Evolutionary conservation across 805 yeast species (phyloP).

Genomic region (Pichia membranifaciens): DNA sequence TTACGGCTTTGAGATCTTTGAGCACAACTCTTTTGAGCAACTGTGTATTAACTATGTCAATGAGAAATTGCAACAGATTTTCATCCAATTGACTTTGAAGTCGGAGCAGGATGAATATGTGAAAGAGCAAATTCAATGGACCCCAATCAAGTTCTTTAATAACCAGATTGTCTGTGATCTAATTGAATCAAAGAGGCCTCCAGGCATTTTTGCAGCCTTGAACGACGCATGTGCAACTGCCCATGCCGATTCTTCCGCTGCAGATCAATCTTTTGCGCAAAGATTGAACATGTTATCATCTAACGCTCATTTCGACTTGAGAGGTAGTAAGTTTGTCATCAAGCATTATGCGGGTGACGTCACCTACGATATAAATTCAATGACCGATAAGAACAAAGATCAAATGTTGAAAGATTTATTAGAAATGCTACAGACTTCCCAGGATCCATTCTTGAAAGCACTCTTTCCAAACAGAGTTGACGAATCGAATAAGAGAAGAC

Average conservation of each 20-base stretch:
- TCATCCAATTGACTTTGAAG: slow-evolving; percentile 89
- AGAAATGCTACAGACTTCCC: slow-evolving; percentile 68
- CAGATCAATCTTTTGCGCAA: slow-evolving; percentile 93
- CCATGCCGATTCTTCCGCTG: slow-evolving; percentile 94
- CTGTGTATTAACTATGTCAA: slow-evolving; percentile 93
- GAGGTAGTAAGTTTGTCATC: slow-evolving; percentile 80
- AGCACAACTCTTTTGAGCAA: slow-evolving; percentile 92
- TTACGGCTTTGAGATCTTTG: slow-evolving; percentile 94
- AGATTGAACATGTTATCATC: slow-evolving; percentile 76
- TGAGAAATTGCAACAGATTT: slow-evolving; percentile 93
- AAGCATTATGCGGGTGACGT: slow-evolving; percentile 99
- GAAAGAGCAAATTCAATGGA: slow-evolving; percentile 93
- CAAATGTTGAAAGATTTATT: slow-evolving; percentile 83
- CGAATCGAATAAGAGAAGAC: slow-evolving; percentile 64
- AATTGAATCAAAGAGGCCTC: slow-evolving; percentile 90
- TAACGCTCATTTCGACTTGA: slow-evolving; percentile 83
- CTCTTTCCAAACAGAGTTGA: slow-evolving; percentile 64
- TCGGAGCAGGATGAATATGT: slow-evolving; percentile 98
- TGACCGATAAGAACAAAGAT: slow-evolving; percentile 97
- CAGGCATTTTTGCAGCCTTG: slow-evolving; percentile 92
- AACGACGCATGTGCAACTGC: slow-evolving; percentile 98
- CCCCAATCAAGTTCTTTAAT: slow-evolving; percentile 94
- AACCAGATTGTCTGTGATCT: slow-evolving; percentile 95
- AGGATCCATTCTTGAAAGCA: slow-evolving; percentile 52
- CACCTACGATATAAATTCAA: slow-evolving; percentile 77